A percentile compares a stretch with the other conserved stretches of the same genome.
Conservation (phyloP, 2,329 filamentous ascomycete genomes). For the Venturia effusa region DNA sequence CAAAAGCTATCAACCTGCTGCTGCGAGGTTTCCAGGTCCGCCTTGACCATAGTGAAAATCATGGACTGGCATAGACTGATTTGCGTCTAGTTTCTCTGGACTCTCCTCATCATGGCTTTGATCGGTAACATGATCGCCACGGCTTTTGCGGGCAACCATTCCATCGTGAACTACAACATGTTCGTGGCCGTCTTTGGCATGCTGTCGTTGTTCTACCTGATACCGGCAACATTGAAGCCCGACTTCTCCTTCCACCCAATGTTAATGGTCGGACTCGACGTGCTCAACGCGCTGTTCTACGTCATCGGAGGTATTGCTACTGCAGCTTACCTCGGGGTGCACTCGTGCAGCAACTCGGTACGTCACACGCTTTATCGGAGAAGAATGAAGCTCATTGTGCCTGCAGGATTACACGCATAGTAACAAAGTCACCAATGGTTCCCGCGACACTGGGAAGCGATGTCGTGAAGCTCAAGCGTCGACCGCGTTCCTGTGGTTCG, state of each 20-base stretch:
- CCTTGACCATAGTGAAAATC: not conserved
- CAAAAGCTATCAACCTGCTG: conserved; percentile 27
- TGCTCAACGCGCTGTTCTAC: conserved; percentile 52
- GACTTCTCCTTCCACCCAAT: conserved; percentile 40
- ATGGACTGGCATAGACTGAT: not conserved
- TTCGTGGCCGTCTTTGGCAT: conserved; percentile 58
- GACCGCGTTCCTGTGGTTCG: conserved; percentile 70
- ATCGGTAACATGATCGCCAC: conserved; percentile 52
- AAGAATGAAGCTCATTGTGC: conserved; percentile 10
- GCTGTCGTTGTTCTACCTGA: conserved; percentile 53
- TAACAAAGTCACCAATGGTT: conserved; percentile 54
- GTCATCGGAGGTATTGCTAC: conserved; percentile 61
- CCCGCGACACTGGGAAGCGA: conserved; percentile 47
- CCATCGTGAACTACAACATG: conserved; percentile 52
- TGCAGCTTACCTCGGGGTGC: conserved; percentile 55
- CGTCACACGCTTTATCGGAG: no score
- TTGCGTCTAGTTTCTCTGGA: conserved; percentile 43
- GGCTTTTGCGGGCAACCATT: conserved; percentile 38
- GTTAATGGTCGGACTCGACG: conserved; percentile 46
- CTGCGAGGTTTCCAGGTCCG: conserved; percentile 32
- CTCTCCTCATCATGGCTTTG: conserved; percentile 49
- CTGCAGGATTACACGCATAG: conserved; percentile 30
- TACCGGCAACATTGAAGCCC: conserved; percentile 45
- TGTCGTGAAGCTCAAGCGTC: conserved; percentile 68
- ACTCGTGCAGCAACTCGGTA: conserved; percentile 55